Base-by-base conservation (phyloP, 2,329 filamentous ascomycete genomes). In the Amphichorda felina region DNA sequence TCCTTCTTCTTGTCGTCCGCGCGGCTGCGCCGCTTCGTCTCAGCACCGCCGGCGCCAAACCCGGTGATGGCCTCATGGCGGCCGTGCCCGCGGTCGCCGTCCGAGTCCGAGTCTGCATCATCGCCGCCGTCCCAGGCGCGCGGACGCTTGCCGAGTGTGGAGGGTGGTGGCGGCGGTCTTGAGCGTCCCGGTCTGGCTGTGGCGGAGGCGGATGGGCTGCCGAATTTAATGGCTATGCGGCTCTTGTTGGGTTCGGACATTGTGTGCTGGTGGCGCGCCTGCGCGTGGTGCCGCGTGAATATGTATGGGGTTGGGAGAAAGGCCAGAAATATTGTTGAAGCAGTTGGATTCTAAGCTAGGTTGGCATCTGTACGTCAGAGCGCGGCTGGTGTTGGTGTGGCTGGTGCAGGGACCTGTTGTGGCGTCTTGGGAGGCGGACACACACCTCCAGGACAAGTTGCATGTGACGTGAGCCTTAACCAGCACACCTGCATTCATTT, bases 161-260 rank as follows among this genome's bases (percentile, higher is more conserved):
- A 65, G 0, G 63, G 49, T 4, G 61, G 61, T 13, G 54, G 17
- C 13, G 14, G 14, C 14, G 53, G 45, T 13, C 54, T 57, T n/a
- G 48, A 40, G 54, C 50, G 9, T 51, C 44, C n/a, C 53, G 56
- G 15, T 48, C 41, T 18, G 46, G 40, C 26, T 52, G 55, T 39
- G 46, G 44, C n/a, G n/a, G n/a, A 13, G 46, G 42, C 35, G 42
- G 53, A 48, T 14, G 49, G 40, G 6, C 52, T 42, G 25, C 63
- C 60, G 27, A 71, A 60, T 37, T 63, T 69, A 32, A 71, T 70
- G 41, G 66, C 65, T 46, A 71, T 69, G 18, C 64, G 58, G 19
- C 30, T 15, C 14, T 36, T 36, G 37, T 46, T 51, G 30, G 54
- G 45, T 27, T 58, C 51, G 9, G 61, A 45, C 64, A 68, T 68